Percentiles rank a stretch among this genome's conserved stretches.
phyloP scores from a whole-genome alignment of 208 protist species.

The Trypanosoma boissoni region DNA sequence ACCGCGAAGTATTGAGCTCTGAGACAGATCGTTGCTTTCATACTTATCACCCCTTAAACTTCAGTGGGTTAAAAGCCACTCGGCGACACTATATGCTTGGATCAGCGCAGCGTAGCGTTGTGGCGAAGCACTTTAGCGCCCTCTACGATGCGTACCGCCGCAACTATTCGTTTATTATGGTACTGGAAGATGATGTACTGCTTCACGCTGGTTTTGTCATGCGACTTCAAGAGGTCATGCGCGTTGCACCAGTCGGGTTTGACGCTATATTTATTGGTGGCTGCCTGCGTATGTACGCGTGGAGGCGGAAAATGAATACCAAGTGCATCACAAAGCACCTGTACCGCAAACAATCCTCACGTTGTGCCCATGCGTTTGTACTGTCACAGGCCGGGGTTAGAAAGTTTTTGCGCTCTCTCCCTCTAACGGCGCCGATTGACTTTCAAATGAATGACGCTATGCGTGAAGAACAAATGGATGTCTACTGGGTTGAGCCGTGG shows the following conservation, averaged over 20 bases:
- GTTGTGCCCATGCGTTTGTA: slow-evolving; percentile 30
- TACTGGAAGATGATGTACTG: slow-evolving; percentile 31
- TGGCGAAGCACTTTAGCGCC: slow-evolving; percentile 25
- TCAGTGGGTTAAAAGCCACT: neutral
- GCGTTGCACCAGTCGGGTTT: slow-evolving; percentile 11
- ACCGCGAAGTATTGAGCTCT: slow-evolving; percentile 18
- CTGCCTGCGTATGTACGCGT: slow-evolving; percentile 24
- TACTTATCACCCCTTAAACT: neutral
- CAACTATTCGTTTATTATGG: slow-evolving; percentile 13
- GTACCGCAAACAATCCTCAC: slow-evolving; percentile 21
- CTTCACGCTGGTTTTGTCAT: slow-evolving; percentile 17
- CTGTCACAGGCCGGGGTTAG: slow-evolving; percentile 17
- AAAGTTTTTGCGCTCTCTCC: slow-evolving; percentile 21
- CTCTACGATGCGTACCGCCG: slow-evolving; percentile 24
- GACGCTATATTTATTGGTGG: slow-evolving; percentile 30
- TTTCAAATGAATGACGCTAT: slow-evolving; percentile 32
- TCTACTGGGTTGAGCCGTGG: slow-evolving; percentile 33
- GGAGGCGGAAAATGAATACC: slow-evolving; percentile 13
- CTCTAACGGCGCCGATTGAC: slow-evolving; percentile 27
- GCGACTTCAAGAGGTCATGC: slow-evolving; percentile 15
- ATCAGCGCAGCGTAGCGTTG: slow-evolving; percentile 11
- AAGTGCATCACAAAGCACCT: slow-evolving; percentile 24
- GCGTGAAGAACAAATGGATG: slow-evolving; percentile 20
- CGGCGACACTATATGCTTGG: slow-evolving; percentile 1
- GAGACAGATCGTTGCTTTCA: slow-evolving; percentile 22